Evolutionary conservation across 352 stramenopile genomes (phyloP), one percentile per base, ranked within the genome.

Genomic region (Globisporangium megalacanthum): DNA sequence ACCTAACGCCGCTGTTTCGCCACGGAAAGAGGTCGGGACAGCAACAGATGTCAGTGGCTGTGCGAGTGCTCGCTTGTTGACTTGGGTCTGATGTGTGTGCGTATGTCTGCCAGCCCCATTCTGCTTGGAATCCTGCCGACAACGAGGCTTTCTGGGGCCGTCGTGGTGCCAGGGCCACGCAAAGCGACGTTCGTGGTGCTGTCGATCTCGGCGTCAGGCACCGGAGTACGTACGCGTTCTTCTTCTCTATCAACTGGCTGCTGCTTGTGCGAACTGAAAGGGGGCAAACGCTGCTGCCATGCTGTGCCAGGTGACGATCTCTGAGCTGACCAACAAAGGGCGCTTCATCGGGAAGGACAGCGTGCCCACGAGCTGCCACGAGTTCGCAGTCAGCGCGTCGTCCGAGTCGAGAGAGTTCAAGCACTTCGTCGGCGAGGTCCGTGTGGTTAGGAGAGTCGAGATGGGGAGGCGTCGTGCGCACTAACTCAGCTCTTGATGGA

Each of bases 271-370:
- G 42, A 29, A 10, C 42, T 25, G 6, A 17, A 29, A 3, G 31
- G 0, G 9, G 31, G 0, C n/a, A 48, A 42, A 15, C 49, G 10
- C 17, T 47, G n/a, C 8, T 14, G 41, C 19, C 13, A 29, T 52
- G 2, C 25, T 31, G 0, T 45, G 7, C 45, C 19, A 85, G 75
- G 48, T 85, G 9, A 50, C 58, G 29, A 61, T 88, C 10, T 86
- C 78, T 1, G 80, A 91, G 52, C 64, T 91, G 1, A 56, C 64
- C 11, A 77, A 68, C n/a, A 91, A 87, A 58, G 76, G 74, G 0
- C 65, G 78, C 17, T 67, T 73, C 9, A 56, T 74, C 33, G 70
- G 66, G 9, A 73, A 74, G 36, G 77, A 87, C 57, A 90, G 77
- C 31, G 60, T 78, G 7, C 69, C 73, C 8, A 74, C 77, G 0